Evolutionary conservation across 805 yeast genomes (phyloP).

Genomic region (Metschnikowia koreensis): DNA sequence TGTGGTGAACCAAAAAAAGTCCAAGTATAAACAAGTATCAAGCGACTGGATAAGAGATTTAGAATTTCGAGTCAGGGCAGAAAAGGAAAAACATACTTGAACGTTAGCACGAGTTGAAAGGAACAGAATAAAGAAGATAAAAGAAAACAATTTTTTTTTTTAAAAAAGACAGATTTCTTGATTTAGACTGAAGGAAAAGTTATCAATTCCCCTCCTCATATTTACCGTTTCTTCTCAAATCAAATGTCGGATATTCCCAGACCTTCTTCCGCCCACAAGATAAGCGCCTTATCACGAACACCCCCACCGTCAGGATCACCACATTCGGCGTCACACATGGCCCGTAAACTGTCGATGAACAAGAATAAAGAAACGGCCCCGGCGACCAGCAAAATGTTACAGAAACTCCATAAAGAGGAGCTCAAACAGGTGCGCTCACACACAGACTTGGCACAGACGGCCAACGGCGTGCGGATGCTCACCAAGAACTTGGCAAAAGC

Average conservation of each 20-base stretch:
- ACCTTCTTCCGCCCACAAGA: not conserved
- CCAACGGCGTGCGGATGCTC: conserved; percentile 73
- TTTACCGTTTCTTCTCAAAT: too few relatives aligned
- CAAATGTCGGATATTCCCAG: conserved; percentile 6
- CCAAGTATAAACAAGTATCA: not conserved
- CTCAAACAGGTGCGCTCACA: conserved; percentile 62
- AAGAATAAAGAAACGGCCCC: conserved; percentile 9
- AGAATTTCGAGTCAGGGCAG: too few relatives aligned
- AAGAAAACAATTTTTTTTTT: too few relatives aligned
- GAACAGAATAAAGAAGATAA: too few relatives aligned
- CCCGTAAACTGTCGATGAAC: conserved; percentile 8
- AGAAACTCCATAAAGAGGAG: conserved; percentile 37
- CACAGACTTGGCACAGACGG: conserved; percentile 75
- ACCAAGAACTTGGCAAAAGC: conserved; percentile 72
- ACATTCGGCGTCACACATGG: not conserved
- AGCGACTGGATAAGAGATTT: too few relatives aligned
- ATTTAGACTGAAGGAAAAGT: too few relatives aligned
- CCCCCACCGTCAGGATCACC: conserved; percentile 2
- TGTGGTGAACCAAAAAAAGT: not conserved
- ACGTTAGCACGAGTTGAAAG: too few relatives aligned
- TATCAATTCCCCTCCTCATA: not conserved
- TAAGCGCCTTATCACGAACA: not conserved
- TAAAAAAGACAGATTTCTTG: not conserved
- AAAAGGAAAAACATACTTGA: too few relatives aligned
- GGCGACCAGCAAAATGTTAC: conserved; percentile 18